Evolutionary conservation across 2,329 filamentous ascomycete genomes (phyloP).

Genomic region (Monosporascus ibericus): DNA sequence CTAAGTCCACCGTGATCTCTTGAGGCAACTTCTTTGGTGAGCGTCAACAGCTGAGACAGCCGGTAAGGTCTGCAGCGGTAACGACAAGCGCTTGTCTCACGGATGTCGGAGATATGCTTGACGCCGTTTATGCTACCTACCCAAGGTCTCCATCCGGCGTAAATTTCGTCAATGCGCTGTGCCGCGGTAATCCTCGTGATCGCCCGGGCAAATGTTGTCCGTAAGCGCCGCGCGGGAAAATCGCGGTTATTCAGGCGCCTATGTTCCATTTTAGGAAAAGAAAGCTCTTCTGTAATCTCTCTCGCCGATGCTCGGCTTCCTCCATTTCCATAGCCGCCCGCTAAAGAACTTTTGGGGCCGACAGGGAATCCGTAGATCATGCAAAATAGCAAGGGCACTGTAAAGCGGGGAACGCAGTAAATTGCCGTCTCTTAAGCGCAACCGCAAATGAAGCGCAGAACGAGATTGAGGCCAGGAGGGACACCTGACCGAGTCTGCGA

Average conservation of each 20-base stretch:
- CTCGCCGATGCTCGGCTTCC: not conserved
- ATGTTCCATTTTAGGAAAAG: not conserved
- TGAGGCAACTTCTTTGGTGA: too few relatives aligned
- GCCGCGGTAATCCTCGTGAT: too few relatives aligned
- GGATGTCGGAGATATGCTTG: not conserved
- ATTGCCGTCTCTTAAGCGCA: not conserved
- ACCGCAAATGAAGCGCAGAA: not conserved
- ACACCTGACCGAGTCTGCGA: conserved; percentile 8
- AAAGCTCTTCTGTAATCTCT: not conserved
- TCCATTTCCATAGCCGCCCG: not conserved
- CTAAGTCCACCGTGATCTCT: too few relatives aligned
- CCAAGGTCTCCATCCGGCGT: not conserved
- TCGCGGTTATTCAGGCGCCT: not conserved
- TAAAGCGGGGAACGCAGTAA: not conserved
- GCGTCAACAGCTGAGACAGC: too few relatives aligned
- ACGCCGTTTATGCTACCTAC: not conserved
- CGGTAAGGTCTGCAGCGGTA: not conserved
- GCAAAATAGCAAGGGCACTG: not conserved
- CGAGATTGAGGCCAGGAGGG: not conserved
- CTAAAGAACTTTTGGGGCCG: not conserved
- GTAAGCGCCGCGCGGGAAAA: not conserved
- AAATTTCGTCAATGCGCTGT: not conserved
- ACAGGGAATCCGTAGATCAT: not conserved
- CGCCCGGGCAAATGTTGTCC: not conserved
- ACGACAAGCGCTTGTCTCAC: not conserved